phyloP scores from a whole-genome alignment of 2,329 filamentous ascomycete genomes.

The Macrophomina pseudophaseolina region DNA sequence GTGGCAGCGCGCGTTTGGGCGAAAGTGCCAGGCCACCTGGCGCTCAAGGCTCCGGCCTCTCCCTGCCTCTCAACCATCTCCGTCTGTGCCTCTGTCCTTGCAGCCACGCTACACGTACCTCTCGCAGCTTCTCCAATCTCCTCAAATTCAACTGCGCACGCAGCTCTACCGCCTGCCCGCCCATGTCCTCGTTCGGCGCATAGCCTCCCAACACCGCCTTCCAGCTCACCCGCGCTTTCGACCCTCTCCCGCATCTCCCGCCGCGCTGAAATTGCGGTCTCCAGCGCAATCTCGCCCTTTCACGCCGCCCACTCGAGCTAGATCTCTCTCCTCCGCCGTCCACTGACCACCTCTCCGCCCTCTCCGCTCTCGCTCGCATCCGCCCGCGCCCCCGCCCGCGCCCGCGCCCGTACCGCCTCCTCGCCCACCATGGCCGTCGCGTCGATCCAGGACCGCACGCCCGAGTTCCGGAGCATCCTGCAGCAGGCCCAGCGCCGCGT shows the following conservation, averaged over 20 bases:
- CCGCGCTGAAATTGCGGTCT: slow-evolving; percentile 18
- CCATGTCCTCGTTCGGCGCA: not conserved
- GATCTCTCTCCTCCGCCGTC: slow-evolving; percentile 10
- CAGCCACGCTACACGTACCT: slow-evolving; percentile 10
- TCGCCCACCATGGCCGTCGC: slow-evolving; percentile 46
- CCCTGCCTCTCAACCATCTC: slow-evolving; percentile 19
- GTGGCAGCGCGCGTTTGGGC: slow-evolving; percentile 3
- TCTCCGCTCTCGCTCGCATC: slow-evolving; percentile 18
- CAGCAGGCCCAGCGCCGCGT: slow-evolving; percentile 82
- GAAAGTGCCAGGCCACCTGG: slow-evolving; percentile 11
- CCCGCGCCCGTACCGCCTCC: slow-evolving; percentile 7
- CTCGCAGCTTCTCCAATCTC: not conserved
- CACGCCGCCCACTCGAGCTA: not conserved
- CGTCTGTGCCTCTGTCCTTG: slow-evolving; percentile 24
- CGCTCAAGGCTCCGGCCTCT: slow-evolving; percentile 13
- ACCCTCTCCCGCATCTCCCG: not conserved
- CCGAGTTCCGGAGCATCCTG: slow-evolving; percentile 92
- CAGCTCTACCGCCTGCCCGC: not conserved
- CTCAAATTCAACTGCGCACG: not conserved
- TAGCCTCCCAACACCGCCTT: not conserved
- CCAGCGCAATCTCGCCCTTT: slow-evolving; percentile 1
- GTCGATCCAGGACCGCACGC: slow-evolving; percentile 94
- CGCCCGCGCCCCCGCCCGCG: slow-evolving; percentile 7
- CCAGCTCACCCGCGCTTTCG: not conserved
- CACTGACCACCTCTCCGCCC: slow-evolving; percentile 11